Evolutionary conservation across 2,329 filamentous ascomycete genomes (phyloP).

Genomic region (Pyrenophora graminea): DNA sequence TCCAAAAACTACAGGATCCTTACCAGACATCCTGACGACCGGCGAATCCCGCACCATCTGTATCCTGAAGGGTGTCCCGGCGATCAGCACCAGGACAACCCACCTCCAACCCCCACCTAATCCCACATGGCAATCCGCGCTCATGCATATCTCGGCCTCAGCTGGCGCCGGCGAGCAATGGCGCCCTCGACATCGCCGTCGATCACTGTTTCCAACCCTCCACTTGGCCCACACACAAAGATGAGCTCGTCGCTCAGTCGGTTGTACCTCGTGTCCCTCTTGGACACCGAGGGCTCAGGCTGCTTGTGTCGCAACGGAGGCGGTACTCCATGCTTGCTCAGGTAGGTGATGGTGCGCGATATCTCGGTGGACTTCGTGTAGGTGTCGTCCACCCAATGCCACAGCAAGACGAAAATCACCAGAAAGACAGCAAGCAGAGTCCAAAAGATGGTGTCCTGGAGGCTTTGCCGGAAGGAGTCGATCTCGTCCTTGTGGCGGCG

Average conservation of each 20-base stretch:
- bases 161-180: conserved; percentile 3
- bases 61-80: background rate
- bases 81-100: background rate
- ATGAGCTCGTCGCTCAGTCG: conserved; percentile 10
- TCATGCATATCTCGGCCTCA: conserved; percentile 12
- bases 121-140: conserved; percentile 3
- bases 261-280: conserved; percentile 14
- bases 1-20: background rate
- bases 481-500: conserved; percentile 7
- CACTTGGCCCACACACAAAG: conserved; percentile 12
- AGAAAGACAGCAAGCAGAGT: background rate
- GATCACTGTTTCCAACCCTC: conserved; percentile 9
- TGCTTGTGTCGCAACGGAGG: conserved; percentile 3
- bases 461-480: background rate
- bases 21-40: background rate
- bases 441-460: background rate
- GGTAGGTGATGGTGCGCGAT: background rate
- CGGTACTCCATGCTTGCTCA: conserved; percentile 2
- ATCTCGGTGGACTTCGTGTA: background rate
- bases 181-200: conserved; percentile 11
- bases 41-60: background rate
- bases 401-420: background rate
- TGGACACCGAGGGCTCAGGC: background rate
- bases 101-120: background rate
- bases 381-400: background rate